Evolutionary conservation across 116 monocot genomes (phyloP), one percentile per base, ranked within the genome.

Genomic region (Iris pallida): DNA sequence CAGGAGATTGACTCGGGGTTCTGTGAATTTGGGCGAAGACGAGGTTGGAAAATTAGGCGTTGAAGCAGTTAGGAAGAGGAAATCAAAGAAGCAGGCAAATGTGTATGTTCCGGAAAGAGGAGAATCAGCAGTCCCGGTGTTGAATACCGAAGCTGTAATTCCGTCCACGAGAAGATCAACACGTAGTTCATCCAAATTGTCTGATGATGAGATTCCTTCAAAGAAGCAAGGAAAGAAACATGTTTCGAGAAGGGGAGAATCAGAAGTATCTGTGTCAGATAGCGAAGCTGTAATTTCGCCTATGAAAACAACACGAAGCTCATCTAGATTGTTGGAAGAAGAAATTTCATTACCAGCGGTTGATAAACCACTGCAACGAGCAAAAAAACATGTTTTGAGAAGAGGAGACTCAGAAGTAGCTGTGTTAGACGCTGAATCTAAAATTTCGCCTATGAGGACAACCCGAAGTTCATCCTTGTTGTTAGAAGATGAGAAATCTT

Each of bases 1-100:
- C 15, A 61, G 61, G 61, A 61, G 61, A 45, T 42, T 43, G 20
- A 61, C 44, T n/a, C 42, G 61, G 6, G 45, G 61, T 61, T 61
- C 61, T 61, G 19, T 44, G 16, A 16, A 42, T 16, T 43, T 61
- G 45, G 7, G 2, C 15, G 45, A 61, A 15, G 61, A 61, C 13
- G 49, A 9, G 44, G 7, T 13, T 51, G 49, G 49, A 51, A 51
- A 13, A 30, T 0, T 30, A 30, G 30, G 30, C 3, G 30, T 1
- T 51, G n/a, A 44, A 9, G 61, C 8, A 3, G 15, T 41, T 7
- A 10, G 19, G 20, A 55, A 67, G 14, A n/a, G 49, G 12, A 55
- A 43, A 43, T 7, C 8, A 14, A 6, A 15, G 7, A 67, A 67
- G 5, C 54, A 67, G 43, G 20, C 40, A 40, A 65, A 65, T 16